These are phyloP conservation scores for Globisporangium abappressorium DNA, from an alignment of 352 stramenopile genomes.

Conservation along the genomic window DNA sequence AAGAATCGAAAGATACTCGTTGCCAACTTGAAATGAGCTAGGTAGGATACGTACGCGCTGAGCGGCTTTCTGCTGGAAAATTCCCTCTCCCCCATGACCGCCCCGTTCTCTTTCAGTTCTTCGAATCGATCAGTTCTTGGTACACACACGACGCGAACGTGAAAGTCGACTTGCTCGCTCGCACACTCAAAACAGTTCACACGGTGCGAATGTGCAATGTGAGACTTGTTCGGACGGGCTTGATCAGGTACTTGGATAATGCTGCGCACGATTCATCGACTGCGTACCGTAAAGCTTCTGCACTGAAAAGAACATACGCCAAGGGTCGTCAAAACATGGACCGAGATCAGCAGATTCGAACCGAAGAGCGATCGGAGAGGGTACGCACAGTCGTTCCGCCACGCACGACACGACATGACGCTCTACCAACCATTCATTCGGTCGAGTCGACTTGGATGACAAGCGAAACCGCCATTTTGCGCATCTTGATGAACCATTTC, in stretches of 20 bases:
- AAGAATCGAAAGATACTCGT: too few species aligned
- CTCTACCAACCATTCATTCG: neutral
- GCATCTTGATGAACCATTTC: neutral
- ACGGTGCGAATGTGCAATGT: neutral
- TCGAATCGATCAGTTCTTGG: neutral
- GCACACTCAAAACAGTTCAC: too few species aligned
- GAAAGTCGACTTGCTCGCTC: too few species aligned
- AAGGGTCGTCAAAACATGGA: neutral
- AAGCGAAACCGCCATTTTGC: neutral
- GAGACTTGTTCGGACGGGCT: neutral
- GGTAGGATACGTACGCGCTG: neutral
- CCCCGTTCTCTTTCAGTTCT: neutral
- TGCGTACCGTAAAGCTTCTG: neutral
- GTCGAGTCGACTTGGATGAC: neutral
- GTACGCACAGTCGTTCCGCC: neutral
- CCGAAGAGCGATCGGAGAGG: neutral
- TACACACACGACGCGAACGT: neutral
- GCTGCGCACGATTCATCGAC: too few species aligned
- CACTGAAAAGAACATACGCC: neutral
- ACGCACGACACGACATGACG: neutral
- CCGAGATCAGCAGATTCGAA: neutral
- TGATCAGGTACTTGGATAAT: neutral
- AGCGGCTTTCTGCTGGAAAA: neutral
- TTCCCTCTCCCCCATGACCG: neutral
- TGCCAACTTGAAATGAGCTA: too few species aligned